Evolutionary conservation across 2,329 filamentous ascomycete species (phyloP).

Genomic region (Ophidiomyces ophidiicola): DNA sequence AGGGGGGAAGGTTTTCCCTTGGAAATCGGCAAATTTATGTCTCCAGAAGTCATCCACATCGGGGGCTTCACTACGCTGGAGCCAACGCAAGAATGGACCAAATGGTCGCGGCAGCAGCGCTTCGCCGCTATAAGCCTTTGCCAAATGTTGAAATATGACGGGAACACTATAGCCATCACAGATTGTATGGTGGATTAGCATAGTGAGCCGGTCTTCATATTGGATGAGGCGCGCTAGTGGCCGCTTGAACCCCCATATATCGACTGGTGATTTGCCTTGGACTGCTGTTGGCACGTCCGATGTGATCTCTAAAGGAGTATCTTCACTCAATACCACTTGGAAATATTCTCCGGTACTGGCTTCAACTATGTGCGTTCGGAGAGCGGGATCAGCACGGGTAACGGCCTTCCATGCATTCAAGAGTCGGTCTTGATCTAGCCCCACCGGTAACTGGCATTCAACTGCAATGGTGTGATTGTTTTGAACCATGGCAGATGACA

Average conservation of each 20-base stretch:
- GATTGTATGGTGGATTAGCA: background rate
- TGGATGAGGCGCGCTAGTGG: background rate
- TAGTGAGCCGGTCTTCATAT: background rate
- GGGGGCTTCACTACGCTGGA: background rate
- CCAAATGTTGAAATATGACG: background rate
- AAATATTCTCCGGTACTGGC: constrained; percentile 14
- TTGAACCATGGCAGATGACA: constrained; percentile 25
- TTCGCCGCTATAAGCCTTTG: background rate
- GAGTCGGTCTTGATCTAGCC: constrained; percentile 25
- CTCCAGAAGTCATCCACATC: constrained; percentile 1
- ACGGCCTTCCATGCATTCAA: constrained; percentile 30
- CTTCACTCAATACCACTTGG: background rate
- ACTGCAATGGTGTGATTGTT: constrained; percentile 31
- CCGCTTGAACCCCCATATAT: background rate
- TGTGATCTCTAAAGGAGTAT: no score
- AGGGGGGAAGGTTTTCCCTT: background rate
- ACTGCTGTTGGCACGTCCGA: constrained; percentile 5
- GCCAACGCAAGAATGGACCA: background rate
- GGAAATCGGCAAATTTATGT: constrained; percentile 1
- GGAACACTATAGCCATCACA: background rate
- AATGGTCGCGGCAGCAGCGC: background rate
- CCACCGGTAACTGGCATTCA: constrained; percentile 20
- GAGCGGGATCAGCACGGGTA: constrained; percentile 26
- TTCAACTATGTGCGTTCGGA: constrained; percentile 29
- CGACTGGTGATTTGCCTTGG: background rate